These are phyloP conservation scores for Keqinozyma sinolaborantium DNA, from an alignment of 1,139 yeast genomes.

Conservation along the genomic window DNA sequence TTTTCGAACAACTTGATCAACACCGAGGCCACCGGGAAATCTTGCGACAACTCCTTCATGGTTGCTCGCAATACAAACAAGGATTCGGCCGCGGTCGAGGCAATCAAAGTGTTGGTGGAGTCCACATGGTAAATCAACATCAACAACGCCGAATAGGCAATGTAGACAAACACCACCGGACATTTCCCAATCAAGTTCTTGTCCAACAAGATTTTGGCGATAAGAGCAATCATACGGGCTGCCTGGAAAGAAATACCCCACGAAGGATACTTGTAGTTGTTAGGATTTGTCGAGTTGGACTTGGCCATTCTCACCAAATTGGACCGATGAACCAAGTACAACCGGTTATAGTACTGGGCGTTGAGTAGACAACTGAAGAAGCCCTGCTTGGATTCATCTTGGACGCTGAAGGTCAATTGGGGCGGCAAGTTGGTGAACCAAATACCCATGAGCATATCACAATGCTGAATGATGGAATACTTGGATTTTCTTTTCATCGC, in stretches of 20 bases:
- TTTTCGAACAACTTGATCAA: conserved; percentile 41
- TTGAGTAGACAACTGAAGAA: conserved; percentile 62
- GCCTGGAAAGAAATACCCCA: conserved; percentile 88
- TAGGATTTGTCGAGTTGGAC: conserved; percentile 38
- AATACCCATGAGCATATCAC: conserved; percentile 77
- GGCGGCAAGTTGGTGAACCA: conserved; percentile 74
- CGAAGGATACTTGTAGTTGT: conserved; percentile 63
- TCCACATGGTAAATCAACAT: conserved; percentile 76
- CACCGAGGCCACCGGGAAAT: conserved; percentile 43
- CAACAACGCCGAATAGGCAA: conserved; percentile 65
- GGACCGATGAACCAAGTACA: conserved; percentile 70
- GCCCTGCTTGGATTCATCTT: conserved; percentile 49
- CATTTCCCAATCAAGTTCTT: conserved; percentile 50
- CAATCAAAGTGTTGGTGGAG: conserved; percentile 52
- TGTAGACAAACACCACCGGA: conserved; percentile 55
- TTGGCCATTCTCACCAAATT: conserved; percentile 56
- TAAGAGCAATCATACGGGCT: conserved; percentile 73
- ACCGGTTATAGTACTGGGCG: conserved; percentile 69
- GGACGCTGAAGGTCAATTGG: conserved; percentile 59
- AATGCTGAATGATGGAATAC: conserved; percentile 60
- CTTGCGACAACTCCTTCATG: conserved; percentile 48
- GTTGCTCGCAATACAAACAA: conserved; percentile 50
- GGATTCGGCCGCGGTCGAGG: conserved; percentile 59
- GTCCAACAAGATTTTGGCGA: conserved; percentile 56
- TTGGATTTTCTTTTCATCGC: conserved; percentile 44